phyloP scores from a whole-genome alignment of 768 basidiomycete species.

The Termitomyces sp. region DNA sequence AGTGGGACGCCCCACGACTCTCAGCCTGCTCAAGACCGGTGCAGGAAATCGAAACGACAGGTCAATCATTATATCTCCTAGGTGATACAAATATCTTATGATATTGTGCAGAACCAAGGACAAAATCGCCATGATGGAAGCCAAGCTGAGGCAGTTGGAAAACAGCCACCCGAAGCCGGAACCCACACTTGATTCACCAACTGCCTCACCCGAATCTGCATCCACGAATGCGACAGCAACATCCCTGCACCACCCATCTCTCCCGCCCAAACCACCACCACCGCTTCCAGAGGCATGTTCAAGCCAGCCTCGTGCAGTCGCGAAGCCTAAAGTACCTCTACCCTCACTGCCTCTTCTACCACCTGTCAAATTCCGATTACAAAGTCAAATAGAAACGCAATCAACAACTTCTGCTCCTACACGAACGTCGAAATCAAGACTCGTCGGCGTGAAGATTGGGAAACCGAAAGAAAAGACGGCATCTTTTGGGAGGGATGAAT shows the following conservation, averaged over 20 bases:
- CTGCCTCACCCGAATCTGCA: not conserved
- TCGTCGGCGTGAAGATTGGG: conserved; percentile 37
- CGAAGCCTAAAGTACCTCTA: conserved; percentile 17
- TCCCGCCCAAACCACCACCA: conserved; percentile 39
- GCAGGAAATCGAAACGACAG: conserved; percentile 44
- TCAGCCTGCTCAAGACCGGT: conserved; percentile 84
- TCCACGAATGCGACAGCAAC: conserved; percentile 6
- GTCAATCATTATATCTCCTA: conserved; percentile 25
- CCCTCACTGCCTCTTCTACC: conserved; percentile 22
- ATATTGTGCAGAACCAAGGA: conserved; percentile 55
- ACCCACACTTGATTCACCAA: conserved; percentile 10
- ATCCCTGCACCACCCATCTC: conserved; percentile 27
- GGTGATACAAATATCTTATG: conserved; percentile 3
- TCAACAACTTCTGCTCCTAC: conserved; percentile 2
- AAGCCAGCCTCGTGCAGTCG: conserved; percentile 3
- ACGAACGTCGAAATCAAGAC: conserved; percentile 18
- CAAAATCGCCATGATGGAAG: conserved; percentile 96
- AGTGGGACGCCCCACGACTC: conserved; percentile 68
- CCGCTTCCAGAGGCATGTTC: conserved; percentile 18
- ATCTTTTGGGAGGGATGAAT: conserved; percentile 2
- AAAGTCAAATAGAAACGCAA: conserved; percentile 4
- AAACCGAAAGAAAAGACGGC: conserved; percentile 26
- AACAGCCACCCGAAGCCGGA: conserved; percentile 24
- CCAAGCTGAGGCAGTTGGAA: conserved; percentile 84
- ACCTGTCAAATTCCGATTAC: conserved; percentile 8